Evolutionary conservation across 805 yeast genomes (phyloP).

Genomic region (Hanseniaspora thailandica): DNA sequence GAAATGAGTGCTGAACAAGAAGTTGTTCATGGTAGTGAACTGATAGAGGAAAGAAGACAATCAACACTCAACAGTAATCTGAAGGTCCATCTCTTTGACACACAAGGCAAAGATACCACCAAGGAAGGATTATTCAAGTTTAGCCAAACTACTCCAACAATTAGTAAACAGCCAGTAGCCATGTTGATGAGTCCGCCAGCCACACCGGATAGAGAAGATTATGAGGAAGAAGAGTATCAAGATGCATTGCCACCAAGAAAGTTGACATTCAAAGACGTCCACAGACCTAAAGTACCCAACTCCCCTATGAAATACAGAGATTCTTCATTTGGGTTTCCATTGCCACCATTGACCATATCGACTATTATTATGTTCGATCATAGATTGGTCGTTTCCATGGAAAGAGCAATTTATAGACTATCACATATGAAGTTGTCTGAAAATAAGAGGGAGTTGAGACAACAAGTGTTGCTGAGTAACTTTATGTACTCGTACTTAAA

Average conservation of each 20-base stretch:
- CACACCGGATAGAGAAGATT: neutral
- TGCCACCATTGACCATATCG: conserved; percentile 68
- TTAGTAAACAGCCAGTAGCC: neutral
- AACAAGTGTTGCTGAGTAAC: conserved; percentile 84
- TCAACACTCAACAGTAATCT: neutral
- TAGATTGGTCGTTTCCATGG: conserved; percentile 88
- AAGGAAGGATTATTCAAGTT: neutral
- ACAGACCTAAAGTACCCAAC: conserved; percentile 36
- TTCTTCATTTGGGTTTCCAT: conserved; percentile 78
- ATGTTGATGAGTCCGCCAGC: neutral
- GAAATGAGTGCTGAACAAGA: neutral
- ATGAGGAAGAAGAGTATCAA: neutral
- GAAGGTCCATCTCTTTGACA: neutral
- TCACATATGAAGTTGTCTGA: conserved; percentile 90
- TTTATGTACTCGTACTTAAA: conserved; percentile 97
- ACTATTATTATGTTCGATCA: conserved; percentile 72
- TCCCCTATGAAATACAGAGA: conserved; percentile 54
- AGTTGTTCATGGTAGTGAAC: neutral
- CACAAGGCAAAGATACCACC: neutral
- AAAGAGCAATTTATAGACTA: conserved; percentile 84
- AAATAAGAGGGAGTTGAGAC: conserved; percentile 79
- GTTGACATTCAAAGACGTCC: conserved; percentile 29
- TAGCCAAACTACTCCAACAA: neutral
- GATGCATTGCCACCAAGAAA: conserved; percentile 25
- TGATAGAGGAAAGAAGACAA: neutral